Conservation (phyloP, 768 basidiomycete species). For the Suillus hirtellus region DNA sequence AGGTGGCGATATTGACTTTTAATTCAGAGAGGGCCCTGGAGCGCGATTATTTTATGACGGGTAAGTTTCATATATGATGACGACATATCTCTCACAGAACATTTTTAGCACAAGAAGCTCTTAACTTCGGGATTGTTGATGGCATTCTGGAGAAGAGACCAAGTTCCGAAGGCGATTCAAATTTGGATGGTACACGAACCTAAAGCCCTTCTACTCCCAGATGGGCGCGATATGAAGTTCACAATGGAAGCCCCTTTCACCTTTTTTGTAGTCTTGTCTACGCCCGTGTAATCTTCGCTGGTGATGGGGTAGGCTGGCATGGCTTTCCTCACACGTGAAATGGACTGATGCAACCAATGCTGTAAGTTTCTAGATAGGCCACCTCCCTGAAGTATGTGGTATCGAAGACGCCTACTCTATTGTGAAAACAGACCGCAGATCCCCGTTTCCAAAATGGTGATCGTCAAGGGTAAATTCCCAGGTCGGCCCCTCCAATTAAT, state of each 20-base stretch:
- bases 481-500: constrained; percentile 5
- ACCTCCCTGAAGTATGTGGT: constrained; percentile 4
- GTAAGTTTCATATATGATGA: constrained; percentile 36
- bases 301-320: constrained; percentile 4
- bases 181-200: constrained; percentile 11
- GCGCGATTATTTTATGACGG: constrained; percentile 95
- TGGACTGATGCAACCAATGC: constrained; percentile 1
- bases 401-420: neutral
- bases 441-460: constrained; percentile 12
- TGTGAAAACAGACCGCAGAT: neutral
- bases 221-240: constrained; percentile 1
- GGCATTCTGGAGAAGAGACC: constrained; percentile 84
- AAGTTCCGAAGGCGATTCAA: constrained; percentile 42
- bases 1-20: constrained; percentile 14
- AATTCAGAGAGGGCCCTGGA: constrained; percentile 80
- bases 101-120: constrained; percentile 75
- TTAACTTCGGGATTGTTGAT: constrained; percentile 91
- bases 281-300: constrained; percentile 9
- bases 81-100: constrained; percentile 21
- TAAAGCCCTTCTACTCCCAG: constrained; percentile 11
- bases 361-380: constrained; percentile 1
- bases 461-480: constrained; percentile 8
- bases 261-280: constrained; percentile 6
- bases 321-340: constrained; percentile 3
- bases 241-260: constrained; percentile 9